These are phyloP conservation scores for Botrytis porri DNA, from an alignment of 2,329 filamentous ascomycete species.

Conservation along the genomic window DNA sequence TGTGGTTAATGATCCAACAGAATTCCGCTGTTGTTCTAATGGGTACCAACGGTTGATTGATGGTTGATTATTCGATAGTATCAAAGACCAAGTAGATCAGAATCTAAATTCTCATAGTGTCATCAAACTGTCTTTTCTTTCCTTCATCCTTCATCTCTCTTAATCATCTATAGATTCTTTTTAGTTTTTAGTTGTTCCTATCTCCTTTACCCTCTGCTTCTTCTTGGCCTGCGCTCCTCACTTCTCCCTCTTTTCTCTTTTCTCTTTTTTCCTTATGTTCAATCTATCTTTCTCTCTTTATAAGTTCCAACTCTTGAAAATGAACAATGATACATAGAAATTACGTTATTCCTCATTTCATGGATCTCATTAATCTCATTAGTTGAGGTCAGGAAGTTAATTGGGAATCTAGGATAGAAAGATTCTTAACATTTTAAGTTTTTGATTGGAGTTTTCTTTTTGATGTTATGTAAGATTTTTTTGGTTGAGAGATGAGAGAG, in stretches of 20 bases:
- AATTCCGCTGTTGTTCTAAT: not conserved
- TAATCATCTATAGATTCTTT: not conserved
- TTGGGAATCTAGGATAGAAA: no score
- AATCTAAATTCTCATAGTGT: not conserved
- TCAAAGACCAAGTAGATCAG: not conserved
- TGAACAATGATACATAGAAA: not conserved
- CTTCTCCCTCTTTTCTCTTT: not conserved
- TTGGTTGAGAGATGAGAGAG: no score
- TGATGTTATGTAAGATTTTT: no score
- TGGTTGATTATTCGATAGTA: not conserved
- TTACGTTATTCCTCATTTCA: not conserved
- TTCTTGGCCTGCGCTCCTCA: accelerated
- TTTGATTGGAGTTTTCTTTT: no score
- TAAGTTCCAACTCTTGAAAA: not conserved
- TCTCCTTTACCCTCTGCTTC: not conserved
- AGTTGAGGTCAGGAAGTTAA: no score
- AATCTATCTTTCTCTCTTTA: not conserved
- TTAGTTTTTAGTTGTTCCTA: not conserved
- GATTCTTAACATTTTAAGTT: no score
- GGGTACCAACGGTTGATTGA: not conserved
- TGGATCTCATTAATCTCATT: no score
- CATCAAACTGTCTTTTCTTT: not conserved
- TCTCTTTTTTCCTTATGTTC: not conserved
- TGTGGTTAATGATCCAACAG: not conserved
- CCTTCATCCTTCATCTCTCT: not conserved